A percentile compares a stretch with the other conserved stretches of the same genome.
phyloP scores from a whole-genome alignment of 2,329 filamentous ascomycete species.

The Botrytis byssoidea region DNA sequence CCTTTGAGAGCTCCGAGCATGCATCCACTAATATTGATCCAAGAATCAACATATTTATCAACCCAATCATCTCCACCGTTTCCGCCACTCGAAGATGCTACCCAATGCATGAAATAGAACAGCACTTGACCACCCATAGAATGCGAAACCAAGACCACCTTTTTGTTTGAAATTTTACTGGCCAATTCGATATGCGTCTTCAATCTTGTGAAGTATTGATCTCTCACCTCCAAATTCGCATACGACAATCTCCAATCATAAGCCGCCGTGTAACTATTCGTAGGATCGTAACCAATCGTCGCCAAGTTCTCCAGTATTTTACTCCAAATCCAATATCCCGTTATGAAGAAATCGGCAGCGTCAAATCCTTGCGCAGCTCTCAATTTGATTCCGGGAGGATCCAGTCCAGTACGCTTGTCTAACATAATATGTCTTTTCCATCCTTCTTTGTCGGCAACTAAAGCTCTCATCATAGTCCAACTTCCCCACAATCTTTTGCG shows the following conservation, averaged over 20 bases:
- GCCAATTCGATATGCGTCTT: constrained; percentile 90
- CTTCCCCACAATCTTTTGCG: constrained; percentile 93
- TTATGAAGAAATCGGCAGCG: constrained; percentile 92
- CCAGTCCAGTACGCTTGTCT: constrained; percentile 84
- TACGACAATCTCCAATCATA: constrained; percentile 95
- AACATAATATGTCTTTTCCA: constrained; percentile 99
- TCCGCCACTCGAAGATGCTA: constrained; percentile 74
- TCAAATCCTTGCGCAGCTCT: constrained; percentile 95
- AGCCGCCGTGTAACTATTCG: constrained; percentile 65
- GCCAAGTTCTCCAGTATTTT: constrained; percentile 97
- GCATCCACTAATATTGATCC: constrained; percentile 98
- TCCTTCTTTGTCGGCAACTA: constrained; percentile 86
- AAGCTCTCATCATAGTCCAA: constrained; percentile 97
- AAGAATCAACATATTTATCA: constrained; percentile 82
- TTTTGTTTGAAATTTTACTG: constrained; percentile 68
- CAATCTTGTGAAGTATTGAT: constrained; percentile 90
- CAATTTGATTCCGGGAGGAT: constrained; percentile 84
- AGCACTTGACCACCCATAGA: constrained; percentile 97
- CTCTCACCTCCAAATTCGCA: constrained; percentile 80
- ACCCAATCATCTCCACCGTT: constrained; percentile 86
- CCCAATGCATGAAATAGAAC: constrained; percentile 77
- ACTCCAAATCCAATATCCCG: constrained; percentile 88
- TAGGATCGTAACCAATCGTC: constrained; percentile 91
- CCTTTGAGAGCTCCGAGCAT: constrained; percentile 96
- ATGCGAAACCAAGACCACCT: constrained; percentile 85